Evolutionary conservation across 2,329 filamentous ascomycete genomes (phyloP), one percentile per base, ranked within the genome.

Genomic region (Stachybotrys echinatus): DNA sequence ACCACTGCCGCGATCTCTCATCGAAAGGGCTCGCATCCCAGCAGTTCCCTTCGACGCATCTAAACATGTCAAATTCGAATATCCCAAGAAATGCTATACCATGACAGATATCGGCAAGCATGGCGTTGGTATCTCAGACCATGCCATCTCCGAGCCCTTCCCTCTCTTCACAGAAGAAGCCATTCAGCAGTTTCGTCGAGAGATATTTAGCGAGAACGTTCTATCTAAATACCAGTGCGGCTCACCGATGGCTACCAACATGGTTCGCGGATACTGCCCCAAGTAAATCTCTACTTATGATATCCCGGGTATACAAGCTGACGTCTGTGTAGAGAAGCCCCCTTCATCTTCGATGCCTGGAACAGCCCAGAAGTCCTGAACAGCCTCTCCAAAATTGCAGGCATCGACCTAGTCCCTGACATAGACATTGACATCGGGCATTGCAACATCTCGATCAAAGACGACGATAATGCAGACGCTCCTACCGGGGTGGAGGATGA

Each of bases 101-200:
- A 87, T 87, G 83, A 73, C 77, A 57, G 83, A 86, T 27, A 70
- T 86, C 47, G 81, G 79, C 2, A 77, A 79, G 39, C 72, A 79
- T 34, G 72, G 74, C 49, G 72, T 69, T 46, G 84, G 83, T 5
- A 73, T 87, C 22, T 87, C 84, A 2, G 75, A 75, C 1, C 71
- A 82, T 45, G 84, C 82, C 12, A 82, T 85, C 47, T 84, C 83
- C 0, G 79, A 85, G 51, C 82, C 83, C 0, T 87, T 87, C 62
- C 72, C 73, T 4, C 72, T 87, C 21, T 87, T 87, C 65, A 79
- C 79, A 12, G 60, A 73, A 27, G 80, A 84, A 44, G 83, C 83
- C 2, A 73, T 87, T 47, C 66, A 77, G 58, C 74, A 77, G 47
- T 85, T 87, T 75, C 74, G 84, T 49, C 67, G 67, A 3, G 84